These are phyloP conservation scores for Emericellopsis cladophorae DNA, from an alignment of 2,329 filamentous ascomycete genomes.

Conservation along the genomic window DNA sequence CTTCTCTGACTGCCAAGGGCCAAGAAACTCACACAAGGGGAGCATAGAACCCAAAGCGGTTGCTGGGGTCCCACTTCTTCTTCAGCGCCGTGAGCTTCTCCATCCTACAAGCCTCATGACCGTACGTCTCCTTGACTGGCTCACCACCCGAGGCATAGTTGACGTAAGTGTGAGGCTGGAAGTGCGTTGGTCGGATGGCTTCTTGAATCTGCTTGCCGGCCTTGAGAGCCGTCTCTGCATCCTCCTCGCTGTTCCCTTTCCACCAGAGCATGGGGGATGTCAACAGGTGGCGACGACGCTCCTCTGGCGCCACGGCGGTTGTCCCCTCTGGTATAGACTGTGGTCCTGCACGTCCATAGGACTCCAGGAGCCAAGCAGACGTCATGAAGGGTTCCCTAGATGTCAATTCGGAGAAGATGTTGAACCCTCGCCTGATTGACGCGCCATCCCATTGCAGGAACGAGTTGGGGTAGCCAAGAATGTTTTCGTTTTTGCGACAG, in stretches of 20 bases:
- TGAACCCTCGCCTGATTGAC: constrained; percentile 2
- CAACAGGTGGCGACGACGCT: constrained; percentile 3
- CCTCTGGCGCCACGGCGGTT: constrained; percentile 1
- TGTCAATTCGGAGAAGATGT: constrained; percentile 2
- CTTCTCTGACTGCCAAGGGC: too few species aligned
- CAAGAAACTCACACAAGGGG: background rate
- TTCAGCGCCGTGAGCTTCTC: constrained; percentile 5
- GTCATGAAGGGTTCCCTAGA: constrained; percentile 2
- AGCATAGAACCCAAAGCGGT: constrained; percentile 5
- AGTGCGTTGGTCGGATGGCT: background rate
- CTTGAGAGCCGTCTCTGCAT: constrained; percentile 1
- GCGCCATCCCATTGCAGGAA: constrained; percentile 3
- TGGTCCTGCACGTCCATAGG: constrained; percentile 15
- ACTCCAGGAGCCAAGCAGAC: constrained; percentile 1
- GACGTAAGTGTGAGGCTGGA: constrained; percentile 5
- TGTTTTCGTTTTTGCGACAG: constrained; percentile 5
- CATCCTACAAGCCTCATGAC: constrained; percentile 4
- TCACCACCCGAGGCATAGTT: constrained; percentile 8
- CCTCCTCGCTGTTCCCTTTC: constrained; percentile 1
- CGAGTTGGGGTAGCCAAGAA: constrained; percentile 5
- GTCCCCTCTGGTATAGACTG: constrained; percentile 4
- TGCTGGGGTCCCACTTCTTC: constrained; percentile 7
- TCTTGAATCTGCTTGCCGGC: background rate
- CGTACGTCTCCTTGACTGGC: constrained; percentile 5
- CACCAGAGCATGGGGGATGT: constrained; percentile 4